Evolutionary conservation across 352 stramenopile genomes (phyloP), one percentile per base, ranked within the genome.

Genomic region (Phytophthora pistaciae): DNA sequence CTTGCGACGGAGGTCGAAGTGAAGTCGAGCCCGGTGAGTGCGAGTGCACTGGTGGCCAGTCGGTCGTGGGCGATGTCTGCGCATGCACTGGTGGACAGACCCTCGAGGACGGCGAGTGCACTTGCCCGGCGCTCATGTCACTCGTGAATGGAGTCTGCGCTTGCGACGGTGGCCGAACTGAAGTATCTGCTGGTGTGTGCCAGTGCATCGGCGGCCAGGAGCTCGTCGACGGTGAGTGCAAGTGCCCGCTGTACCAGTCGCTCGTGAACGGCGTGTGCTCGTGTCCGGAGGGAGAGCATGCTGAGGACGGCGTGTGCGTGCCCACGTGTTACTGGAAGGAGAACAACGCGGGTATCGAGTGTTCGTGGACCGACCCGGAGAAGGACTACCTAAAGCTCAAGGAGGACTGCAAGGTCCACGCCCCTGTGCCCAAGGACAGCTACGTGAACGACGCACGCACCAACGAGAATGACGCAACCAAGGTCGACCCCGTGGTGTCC

Each of bases 391-490:
- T 70, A 9, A 66, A 55, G 18, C 44, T 70, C 1, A 38, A 46
- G 13, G 33, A 66, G 13, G 64, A 70, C 31, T 70, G 64, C 11
- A 25, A 36, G 18, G 46, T 70, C 23, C 7, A 48, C 13, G 10
- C 56, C 6, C 56, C 64, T 25, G 46, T 66, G 14, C 21, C 64
- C 18, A 72, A 76, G 18, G 70, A 79, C 16, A 79, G 62, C 14
- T 77, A 82, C 25, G 50, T 84, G 16, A 27, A 42, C 23, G 63
- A 73, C 44, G 21, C 9, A 23, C 68, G 72, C 25, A 33, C 7
- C 1, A 72, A 73, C 52, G 31, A 60, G 33, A 59, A 66, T 36
- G 69, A 72, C 42, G 57, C 38, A 16, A 20, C 23, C 16, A 4
- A 40, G 13, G n/a, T 3, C 18, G 40, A 68, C 42, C 61, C 67